Evolutionary conservation across 2,329 filamentous ascomycete species (phyloP), one percentile per base, ranked within the genome.

Genomic region (Scytalidium sp.): DNA sequence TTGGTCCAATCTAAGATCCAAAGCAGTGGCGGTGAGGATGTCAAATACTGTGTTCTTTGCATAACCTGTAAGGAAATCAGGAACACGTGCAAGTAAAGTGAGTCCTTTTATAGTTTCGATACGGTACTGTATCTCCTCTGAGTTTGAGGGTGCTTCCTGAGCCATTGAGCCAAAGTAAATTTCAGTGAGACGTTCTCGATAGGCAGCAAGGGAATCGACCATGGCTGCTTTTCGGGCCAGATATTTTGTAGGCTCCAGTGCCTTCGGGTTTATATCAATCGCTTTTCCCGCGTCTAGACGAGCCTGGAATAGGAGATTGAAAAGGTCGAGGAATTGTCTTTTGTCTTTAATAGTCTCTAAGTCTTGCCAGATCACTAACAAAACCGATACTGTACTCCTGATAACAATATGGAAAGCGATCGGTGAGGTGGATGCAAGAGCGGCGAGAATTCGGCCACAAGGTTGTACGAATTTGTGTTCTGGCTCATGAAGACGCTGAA

Each of bases 261-360:
- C 22, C 3, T 47, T 17, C 8, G 20, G 19, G 3, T 36, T 17
- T 2, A 5, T 41, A 19, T 36, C 21, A 17, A 36, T 41, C 11
- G 45, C 45, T 27, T 23, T 21, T 9, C 23, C 32, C 20, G 54
- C 40, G 19, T 53, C 50, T 13, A 57, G 41, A 19, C 56, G 51
- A 42, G 61, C 58, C 41, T 60, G 51, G 1, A 66, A 43, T 36
- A 65, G 51, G 4, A 51, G 17, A 29, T 63, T 65, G n/a, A 63
- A 58, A 15, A 64, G 55, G 15, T 50, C 53, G 7, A 66, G 40
- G 2, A 64, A 32, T 3, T 56, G 51, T 19, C 57, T 57, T 43
- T 59, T 62, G 23, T 61, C 52, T 1, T 50, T 47, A 15, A 48
- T 57, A 1, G 55, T 39, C n/a, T 52, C 53, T 2, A 57, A 21